These are phyloP conservation scores for Pestalotiopsis fici DNA, from an alignment of 2,329 filamentous ascomycete genomes.

Conservation along the genomic window DNA sequence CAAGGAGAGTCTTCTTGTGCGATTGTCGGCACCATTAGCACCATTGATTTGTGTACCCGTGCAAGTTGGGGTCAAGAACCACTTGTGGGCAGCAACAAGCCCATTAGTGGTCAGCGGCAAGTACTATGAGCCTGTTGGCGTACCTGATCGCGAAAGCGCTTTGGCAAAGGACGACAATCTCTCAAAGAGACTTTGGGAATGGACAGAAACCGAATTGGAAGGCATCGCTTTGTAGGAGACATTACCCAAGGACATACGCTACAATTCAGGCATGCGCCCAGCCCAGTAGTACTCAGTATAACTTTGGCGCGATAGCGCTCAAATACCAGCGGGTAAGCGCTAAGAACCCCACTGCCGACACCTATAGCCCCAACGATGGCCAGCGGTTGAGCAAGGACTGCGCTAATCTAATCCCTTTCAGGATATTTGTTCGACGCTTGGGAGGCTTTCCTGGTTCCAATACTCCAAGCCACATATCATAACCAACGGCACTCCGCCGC, in stretches of 20 bases:
- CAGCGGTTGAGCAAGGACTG: too few relatives aligned
- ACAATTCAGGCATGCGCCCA: too few relatives aligned
- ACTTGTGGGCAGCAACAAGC: slow-evolving; percentile 38
- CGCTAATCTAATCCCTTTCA: background rate
- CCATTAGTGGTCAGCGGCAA: slow-evolving; percentile 21
- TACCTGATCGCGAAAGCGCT: slow-evolving; percentile 17
- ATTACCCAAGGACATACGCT: too few relatives aligned
- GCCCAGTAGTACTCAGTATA: too few relatives aligned
- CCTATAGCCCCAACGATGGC: too few relatives aligned
- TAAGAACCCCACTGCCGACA: too few relatives aligned
- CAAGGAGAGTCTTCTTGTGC: background rate
- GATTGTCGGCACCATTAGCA: slow-evolving; percentile 14
- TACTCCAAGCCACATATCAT: background rate
- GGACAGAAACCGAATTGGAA: slow-evolving; percentile 29
- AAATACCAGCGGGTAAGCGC: too few relatives aligned
- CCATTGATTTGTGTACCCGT: background rate
- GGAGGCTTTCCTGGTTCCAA: background rate
- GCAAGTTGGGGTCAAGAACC: slow-evolving; percentile 7
- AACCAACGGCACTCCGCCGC: background rate
- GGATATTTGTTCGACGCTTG: background rate
- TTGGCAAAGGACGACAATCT: slow-evolving; percentile 21
- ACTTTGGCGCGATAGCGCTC: too few relatives aligned
- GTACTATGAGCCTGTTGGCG: slow-evolving; percentile 37
- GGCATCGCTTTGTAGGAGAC: too few relatives aligned
- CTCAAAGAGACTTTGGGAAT: slow-evolving; percentile 26